Base-by-base conservation (phyloP, 148 eudicot genomes). In the Fagopyrum esculentum region DNA sequence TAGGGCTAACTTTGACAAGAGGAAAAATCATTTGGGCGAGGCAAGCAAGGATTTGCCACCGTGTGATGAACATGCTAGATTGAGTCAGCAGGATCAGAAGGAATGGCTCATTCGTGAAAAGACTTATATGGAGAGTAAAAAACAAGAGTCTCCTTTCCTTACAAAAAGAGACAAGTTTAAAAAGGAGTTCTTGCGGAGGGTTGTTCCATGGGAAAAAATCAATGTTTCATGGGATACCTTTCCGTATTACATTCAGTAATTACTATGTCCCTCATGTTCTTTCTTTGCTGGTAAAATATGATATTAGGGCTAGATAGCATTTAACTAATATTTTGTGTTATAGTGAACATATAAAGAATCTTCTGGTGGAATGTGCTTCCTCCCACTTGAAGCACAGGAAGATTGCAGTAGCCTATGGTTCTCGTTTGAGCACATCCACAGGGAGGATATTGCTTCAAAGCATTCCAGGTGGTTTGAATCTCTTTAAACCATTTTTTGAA, bases 131-230 rank as follows among this genome's bases (percentile, higher is more conserved):
- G 98, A 91, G 86, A 86, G 84, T 79, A 94, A 87, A 75, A 91
- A 80, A 78, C 88, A 85, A 77, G 97, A 94, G 7, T 91, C 97
- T 57, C 97, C 98, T 69, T 93, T 91, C 74, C 83, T 94, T 78
- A 87, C 85, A 63, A 89, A 80, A 79, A 78, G 89, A 26, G 90
- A 89, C 75, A 89, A 85, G 81, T 91, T 89, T 73, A 91, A 83
- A 81, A 90, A 91, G 69, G 95, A 94, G 77, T 94, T 91, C 77
- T 66, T 84, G 76, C 80, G 97, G 63, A 89, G 96, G 84, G 68
- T 94, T 80, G 85, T 90, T 75, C 98, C 97, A 7, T 94, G 98
- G 98, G 97, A 94, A 78, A 94, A 91, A 71, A 85, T 91, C 75
- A 86, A 86, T 11, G 89, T 91, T 64, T 89, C 98, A 11, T 94